Conservation (phyloP, 2,329 filamentous ascomycete species). For the Gremmenia infestans region DNA sequence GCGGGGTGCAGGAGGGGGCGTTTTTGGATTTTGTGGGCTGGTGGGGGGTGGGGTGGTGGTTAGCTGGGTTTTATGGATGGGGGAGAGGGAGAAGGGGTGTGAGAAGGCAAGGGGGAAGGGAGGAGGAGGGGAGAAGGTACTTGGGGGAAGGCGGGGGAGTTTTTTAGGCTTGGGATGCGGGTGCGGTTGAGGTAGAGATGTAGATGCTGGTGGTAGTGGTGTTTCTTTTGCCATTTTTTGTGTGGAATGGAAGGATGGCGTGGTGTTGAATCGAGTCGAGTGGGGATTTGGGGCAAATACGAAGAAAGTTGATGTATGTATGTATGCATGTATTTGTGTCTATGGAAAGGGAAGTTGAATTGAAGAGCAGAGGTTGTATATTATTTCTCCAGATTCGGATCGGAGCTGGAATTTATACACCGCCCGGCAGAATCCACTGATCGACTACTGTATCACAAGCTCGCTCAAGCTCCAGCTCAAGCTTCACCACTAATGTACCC, state of each 20-base stretch:
- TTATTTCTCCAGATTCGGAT: no score
- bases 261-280: background rate
- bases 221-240: slow-evolving; percentile 13
- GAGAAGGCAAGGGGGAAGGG: no score
- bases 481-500: background rate
- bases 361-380: no score
- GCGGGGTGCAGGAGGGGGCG: no score
- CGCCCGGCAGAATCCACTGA: background rate
- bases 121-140: slow-evolving; percentile 6
- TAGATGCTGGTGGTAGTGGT: background rate
- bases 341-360: no score
- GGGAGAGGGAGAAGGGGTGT: no score
- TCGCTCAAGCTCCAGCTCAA: background rate
- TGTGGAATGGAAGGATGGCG: background rate
- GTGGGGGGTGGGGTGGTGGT: no score
- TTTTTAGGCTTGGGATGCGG: slow-evolving; percentile 13
- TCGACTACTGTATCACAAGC: slow-evolving; percentile 2
- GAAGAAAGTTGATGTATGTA: no score
- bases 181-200: background rate
- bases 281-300: background rate
- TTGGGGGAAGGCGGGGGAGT: slow-evolving; percentile 19
- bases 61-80: no score
- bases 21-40: no score
- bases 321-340: no score
- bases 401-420: background rate